Conservation (phyloP, 495 filamentous ascomycete species). For the Penicillium waksmanii region DNA sequence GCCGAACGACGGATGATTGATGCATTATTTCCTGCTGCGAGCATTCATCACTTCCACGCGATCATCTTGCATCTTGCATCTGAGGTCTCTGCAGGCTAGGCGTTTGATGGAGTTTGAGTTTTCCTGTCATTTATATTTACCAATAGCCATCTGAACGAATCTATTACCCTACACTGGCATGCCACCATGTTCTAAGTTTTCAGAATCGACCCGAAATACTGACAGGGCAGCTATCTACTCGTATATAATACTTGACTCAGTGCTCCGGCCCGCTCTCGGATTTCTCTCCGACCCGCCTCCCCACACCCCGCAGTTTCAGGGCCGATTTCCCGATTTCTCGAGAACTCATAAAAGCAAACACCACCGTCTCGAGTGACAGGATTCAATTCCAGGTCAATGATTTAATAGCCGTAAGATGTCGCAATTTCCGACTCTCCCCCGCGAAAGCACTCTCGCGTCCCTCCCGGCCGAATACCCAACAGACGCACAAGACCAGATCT, state of each 20-base stretch:
- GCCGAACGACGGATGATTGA: constrained; percentile 23
- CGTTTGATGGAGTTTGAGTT: constrained; percentile 22
- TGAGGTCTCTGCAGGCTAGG: constrained; percentile 25
- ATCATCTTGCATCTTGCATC: constrained; percentile 30
- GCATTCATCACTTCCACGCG: constrained; percentile 25
- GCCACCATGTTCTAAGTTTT: too few species aligned
- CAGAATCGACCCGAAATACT: too few species aligned
- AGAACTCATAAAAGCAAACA: constrained; percentile 10
- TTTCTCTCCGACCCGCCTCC: constrained; percentile 29
- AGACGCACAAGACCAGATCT: constrained; percentile 41
- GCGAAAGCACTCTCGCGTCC: constrained; percentile 33
- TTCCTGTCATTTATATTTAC: constrained; percentile 23
- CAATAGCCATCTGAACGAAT: constrained; percentile 21
- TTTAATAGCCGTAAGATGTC: not conserved
- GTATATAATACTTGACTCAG: not conserved
- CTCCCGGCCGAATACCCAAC: constrained; percentile 38
- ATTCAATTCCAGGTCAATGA: not conserved
- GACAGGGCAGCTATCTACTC: not conserved
- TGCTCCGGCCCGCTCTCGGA: constrained; percentile 15
- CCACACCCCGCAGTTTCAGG: constrained; percentile 18
- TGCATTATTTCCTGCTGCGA: constrained; percentile 24
- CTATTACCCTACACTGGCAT: not conserved
- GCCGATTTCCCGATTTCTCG: constrained; percentile 5
- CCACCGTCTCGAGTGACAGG: constrained; percentile 19
- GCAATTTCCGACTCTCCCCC: constrained; percentile 34